These are phyloP conservation scores for Pyrus hybrid DNA, from an alignment of 331 rosid genomes.

Conservation along the genomic window DNA sequence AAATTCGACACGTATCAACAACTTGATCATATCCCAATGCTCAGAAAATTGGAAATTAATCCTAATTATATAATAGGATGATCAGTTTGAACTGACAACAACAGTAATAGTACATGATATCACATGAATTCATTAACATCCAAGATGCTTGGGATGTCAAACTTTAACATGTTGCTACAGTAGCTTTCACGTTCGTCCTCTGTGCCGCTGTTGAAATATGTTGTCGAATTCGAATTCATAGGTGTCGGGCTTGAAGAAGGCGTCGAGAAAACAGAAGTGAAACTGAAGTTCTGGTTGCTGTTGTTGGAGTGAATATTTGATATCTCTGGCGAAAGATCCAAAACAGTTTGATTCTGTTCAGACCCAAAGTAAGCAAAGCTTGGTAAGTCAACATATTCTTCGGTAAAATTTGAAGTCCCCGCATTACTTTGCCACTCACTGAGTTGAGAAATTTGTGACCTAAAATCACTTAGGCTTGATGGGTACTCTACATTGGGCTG, in stretches of 20 bases:
- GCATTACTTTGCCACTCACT: slow-evolving; percentile 32
- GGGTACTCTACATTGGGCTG: slow-evolving; percentile 24
- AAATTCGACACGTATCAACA: slow-evolving; percentile 29
- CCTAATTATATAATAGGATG: not conserved
- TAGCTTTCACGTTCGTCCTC: slow-evolving; percentile 88
- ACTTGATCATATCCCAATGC: slow-evolving; percentile 3
- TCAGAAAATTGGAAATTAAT: too few species aligned
- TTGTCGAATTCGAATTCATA: slow-evolving; percentile 66
- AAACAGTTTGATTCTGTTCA: slow-evolving; percentile 17
- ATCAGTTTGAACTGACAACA: slow-evolving; percentile 6
- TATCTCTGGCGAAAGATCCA: slow-evolving; percentile 35
- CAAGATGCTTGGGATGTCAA: slow-evolving; percentile 52
- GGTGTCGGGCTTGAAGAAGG: slow-evolving; percentile 64
- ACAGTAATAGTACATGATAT: not conserved
- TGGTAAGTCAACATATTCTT: slow-evolving; percentile 28
- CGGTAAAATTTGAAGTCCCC: slow-evolving; percentile 5
- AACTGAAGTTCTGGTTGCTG: slow-evolving; percentile 34
- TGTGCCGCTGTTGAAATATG: slow-evolving; percentile 37
- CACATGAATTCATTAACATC: slow-evolving; percentile 56
- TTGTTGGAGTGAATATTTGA: slow-evolving; percentile 35
- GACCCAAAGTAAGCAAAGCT: slow-evolving; percentile 17
- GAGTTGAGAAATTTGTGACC: slow-evolving; percentile 30
- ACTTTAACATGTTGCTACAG: slow-evolving; percentile 51
- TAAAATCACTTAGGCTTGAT: slow-evolving; percentile 20
- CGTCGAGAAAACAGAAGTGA: slow-evolving; percentile 52